Conservation (phyloP, 768 basidiomycete species). For the Mycena sanguinolenta region DNA sequence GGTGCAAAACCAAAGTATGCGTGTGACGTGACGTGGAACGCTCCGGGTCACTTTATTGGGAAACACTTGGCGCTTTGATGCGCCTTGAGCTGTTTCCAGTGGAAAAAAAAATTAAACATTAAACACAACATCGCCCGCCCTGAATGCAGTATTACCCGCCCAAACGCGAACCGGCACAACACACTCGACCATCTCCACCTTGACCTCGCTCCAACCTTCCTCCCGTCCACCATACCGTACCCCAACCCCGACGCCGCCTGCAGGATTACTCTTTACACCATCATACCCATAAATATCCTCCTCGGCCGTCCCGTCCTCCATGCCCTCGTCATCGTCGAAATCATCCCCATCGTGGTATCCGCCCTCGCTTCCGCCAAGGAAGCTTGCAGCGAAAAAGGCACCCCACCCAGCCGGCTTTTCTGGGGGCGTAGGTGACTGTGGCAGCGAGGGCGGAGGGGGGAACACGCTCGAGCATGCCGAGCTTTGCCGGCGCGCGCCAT, state of each 20-base stretch:
- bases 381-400: conserved; percentile 54
- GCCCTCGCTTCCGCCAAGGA: conserved; percentile 53
- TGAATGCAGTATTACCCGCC: conserved; percentile 91
- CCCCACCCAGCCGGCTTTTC: conserved; percentile 53
- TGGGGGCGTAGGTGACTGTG: conserved; percentile 38
- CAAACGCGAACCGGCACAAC: conserved; percentile 91
- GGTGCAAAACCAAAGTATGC: too few species aligned
- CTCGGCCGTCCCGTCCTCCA: conserved; percentile 43
- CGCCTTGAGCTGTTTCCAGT: too few species aligned
- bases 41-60: too few species aligned
- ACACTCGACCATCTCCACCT: conserved; percentile 92
- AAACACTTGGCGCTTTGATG: too few species aligned
- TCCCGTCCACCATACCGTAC: conserved; percentile 68
- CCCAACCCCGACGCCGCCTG: conserved; percentile 65
- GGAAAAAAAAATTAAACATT: conserved; percentile 61
- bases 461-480: conserved; percentile 60
- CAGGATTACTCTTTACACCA: conserved; percentile 60
- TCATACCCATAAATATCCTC: conserved; percentile 55
- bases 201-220: conserved; percentile 75
- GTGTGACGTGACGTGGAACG: too few species aligned
- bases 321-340: conserved; percentile 53
- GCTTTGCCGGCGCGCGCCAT: conserved; percentile 67
- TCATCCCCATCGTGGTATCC: conserved; percentile 73
- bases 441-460: conserved; percentile 35
- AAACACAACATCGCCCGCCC: conserved; percentile 82